A percentile compares a stretch with the other conserved stretches of the same genome.
Conservation (phyloP, 2,329 filamentous ascomycete species). For the Sphaceloma murrayae region DNA sequence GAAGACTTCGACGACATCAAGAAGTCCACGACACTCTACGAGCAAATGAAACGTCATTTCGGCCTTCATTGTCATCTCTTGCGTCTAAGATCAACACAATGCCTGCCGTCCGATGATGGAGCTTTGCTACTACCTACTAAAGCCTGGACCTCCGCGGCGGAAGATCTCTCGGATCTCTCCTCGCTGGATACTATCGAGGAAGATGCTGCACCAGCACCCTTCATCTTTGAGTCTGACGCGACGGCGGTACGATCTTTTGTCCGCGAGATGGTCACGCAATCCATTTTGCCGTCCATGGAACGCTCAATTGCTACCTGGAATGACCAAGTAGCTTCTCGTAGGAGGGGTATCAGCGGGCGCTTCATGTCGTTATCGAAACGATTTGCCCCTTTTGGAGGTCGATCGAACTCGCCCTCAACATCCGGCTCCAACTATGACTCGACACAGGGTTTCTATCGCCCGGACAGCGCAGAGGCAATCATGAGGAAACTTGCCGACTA, state of each 20-base stretch:
- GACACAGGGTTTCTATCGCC: constrained; percentile 67
- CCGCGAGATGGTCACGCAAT: constrained; percentile 90
- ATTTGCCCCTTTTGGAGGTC: constrained; percentile 71
- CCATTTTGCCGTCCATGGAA: constrained; percentile 93
- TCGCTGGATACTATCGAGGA: constrained; percentile 50
- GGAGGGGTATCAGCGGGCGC: constrained; percentile 80
- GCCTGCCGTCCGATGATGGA: constrained; percentile 83
- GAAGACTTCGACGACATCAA: constrained; percentile 91
- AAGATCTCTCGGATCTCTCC: constrained; percentile 69
- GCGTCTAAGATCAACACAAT: constrained; percentile 72
- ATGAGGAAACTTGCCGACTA: constrained; percentile 93
- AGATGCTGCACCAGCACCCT: constrained; percentile 61
- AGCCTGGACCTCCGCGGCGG: constrained; percentile 80
- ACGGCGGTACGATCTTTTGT: constrained; percentile 82
- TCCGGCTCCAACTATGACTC: constrained; percentile 63
- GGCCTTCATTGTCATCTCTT: constrained; percentile 91
- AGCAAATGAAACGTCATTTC: constrained; percentile 98
- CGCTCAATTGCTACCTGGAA: constrained; percentile 87
- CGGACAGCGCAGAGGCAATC: constrained; percentile 76
- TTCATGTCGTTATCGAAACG: constrained; percentile 90
- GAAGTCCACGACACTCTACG: constrained; percentile 81
- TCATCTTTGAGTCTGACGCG: constrained; percentile 85
- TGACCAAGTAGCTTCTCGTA: constrained; percentile 84
- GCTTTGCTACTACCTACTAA: constrained; percentile 69
- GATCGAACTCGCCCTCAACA: constrained; percentile 48